A percentile compares a stretch with the other conserved stretches of the same genome.
Conservation (phyloP, 441 rosid species). For the Adansonia grandidieri region DNA sequence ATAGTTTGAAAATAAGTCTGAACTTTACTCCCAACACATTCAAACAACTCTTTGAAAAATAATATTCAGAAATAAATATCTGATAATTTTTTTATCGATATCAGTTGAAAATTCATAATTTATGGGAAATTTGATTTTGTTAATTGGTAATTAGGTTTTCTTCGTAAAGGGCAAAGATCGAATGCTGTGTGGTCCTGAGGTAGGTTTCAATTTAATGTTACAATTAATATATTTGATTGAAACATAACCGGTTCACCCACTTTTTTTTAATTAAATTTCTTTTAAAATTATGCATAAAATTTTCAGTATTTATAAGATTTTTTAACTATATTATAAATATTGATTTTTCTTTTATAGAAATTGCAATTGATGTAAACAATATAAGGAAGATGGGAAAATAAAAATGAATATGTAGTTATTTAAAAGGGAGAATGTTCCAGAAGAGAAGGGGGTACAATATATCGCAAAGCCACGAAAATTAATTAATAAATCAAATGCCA, state of each 20-base stretch:
- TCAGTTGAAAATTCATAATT: neutral
- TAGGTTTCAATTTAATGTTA: neutral
- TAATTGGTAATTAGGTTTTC: neutral
- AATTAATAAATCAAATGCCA: neutral
- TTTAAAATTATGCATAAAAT: neutral
- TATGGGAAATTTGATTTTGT: neutral
- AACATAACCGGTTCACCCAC: neutral
- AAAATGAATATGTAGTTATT: neutral
- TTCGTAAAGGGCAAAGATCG: neutral
- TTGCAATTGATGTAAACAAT: neutral
- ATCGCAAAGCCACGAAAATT: no score
- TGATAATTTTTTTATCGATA: no score
- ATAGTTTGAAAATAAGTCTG: neutral
- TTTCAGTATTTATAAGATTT: no score
- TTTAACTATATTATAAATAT: neutral
- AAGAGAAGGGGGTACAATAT: neutral
- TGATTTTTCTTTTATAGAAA: neutral
- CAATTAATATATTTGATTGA: neutral
- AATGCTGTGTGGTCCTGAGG: neutral
- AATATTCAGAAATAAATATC: no score
- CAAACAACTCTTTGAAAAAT: no score
- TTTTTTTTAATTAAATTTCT: neutral
- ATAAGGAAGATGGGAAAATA: neutral
- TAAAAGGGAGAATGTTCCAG: neutral
- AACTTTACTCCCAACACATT: no score